These are phyloP conservation scores for Hanseniaspora uvarum DNA, from an alignment of 1,139 yeast genomes.

Conservation along the genomic window DNA sequence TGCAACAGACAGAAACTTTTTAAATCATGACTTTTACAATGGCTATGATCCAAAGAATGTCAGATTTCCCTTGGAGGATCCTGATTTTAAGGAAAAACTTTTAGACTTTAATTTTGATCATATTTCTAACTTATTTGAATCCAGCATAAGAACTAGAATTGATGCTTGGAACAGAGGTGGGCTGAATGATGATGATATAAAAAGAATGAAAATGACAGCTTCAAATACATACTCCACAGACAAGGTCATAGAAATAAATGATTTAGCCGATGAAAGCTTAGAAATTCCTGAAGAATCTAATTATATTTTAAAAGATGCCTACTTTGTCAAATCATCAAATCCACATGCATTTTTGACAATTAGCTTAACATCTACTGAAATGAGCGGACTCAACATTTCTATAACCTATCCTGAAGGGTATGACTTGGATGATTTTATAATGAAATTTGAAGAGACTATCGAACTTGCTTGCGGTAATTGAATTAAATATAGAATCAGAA, in stretches of 20 bases:
- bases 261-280: constrained; percentile 22
- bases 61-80: constrained; percentile 20
- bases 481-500: background rate
- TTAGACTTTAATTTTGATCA: constrained; percentile 26
- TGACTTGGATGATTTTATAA: constrained; percentile 26
- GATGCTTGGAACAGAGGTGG: constrained; percentile 24
- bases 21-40: constrained; percentile 19
- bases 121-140: constrained; percentile 22
- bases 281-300: constrained; percentile 15
- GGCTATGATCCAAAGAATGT: constrained; percentile 21
- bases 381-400: constrained; percentile 26
- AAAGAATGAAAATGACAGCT: constrained; percentile 25
- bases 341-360: constrained; percentile 25
- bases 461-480: constrained; percentile 1
- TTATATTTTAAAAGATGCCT: constrained; percentile 23
- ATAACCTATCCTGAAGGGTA: constrained; percentile 28
- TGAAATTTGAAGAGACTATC: constrained; percentile 11
- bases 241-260: constrained; percentile 25
- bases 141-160: constrained; percentile 20
- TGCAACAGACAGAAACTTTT: constrained; percentile 22
- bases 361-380: constrained; percentile 24
- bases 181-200: constrained; percentile 27
- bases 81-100: constrained; percentile 23
- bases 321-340: constrained; percentile 24
- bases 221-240: constrained; percentile 6